Conservation (phyloP, 345 rosid species). For the Clausena lansium region DNA sequence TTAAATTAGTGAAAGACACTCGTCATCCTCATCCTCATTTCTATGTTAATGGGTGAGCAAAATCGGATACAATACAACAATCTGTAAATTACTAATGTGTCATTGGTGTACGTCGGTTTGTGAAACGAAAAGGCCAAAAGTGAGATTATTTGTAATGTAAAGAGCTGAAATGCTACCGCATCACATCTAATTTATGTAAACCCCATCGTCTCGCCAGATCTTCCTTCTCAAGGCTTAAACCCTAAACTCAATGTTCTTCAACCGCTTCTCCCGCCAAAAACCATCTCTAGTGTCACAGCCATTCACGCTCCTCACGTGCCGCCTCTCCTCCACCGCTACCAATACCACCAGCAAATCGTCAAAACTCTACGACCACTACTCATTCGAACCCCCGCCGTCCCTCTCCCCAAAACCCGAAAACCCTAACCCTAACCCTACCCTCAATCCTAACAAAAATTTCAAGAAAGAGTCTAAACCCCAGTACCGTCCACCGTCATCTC, state of each 20-base stretch:
- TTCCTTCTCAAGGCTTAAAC: not conserved
- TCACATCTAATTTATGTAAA: not conserved
- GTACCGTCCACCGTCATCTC: conserved; percentile 88
- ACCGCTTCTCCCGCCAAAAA: conserved; percentile 56
- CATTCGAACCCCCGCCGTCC: conserved; percentile 67
- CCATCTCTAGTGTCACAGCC: conserved; percentile 13
- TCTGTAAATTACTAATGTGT: too few relatives aligned
- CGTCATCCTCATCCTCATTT: too few relatives aligned
- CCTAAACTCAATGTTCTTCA: conserved; percentile 40
- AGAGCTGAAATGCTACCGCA: too few relatives aligned
- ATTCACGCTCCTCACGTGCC: conserved; percentile 38
- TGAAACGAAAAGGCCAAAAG: too few relatives aligned
- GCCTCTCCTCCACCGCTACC: conserved; percentile 27
- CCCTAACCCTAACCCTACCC: conserved; percentile 22
- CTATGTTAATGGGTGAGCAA: too few relatives aligned
- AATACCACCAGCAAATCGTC: conserved; percentile 34
- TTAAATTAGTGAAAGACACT: too few relatives aligned
- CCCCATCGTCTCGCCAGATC: not conserved
- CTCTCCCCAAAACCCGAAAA: conserved; percentile 39
- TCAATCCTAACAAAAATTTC: not conserved
- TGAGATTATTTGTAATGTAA: too few relatives aligned
- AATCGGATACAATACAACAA: too few relatives aligned
- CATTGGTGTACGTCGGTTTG: too few relatives aligned
- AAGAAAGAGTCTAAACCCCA: conserved; percentile 52
- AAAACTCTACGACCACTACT: conserved; percentile 68